These are phyloP conservation scores for Malus domestica DNA, from an alignment of 306 rosid genomes.

Conservation along the genomic window DNA sequence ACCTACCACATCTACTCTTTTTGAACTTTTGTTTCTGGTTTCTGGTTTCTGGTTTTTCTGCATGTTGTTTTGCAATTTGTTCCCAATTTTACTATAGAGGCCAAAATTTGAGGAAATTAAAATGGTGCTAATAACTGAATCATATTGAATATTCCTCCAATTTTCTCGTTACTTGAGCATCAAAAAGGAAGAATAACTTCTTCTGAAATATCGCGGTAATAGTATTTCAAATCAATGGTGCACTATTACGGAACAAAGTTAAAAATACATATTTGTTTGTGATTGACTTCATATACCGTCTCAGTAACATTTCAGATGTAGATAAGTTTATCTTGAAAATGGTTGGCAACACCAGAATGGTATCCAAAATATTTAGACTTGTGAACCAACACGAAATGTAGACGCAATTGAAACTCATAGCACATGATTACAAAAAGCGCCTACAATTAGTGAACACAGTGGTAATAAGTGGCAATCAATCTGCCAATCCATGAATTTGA, in stretches of 20 bases:
- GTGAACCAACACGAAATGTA: slow-evolving; percentile 1
- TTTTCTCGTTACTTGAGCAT: not conserved
- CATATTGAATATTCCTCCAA: not conserved
- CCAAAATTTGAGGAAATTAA: not conserved
- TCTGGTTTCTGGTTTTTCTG: not conserved
- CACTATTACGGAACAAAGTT: too few relatives aligned
- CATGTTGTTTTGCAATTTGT: not conserved
- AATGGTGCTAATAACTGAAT: not conserved
- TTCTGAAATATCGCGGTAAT: too few relatives aligned
- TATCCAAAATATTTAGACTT: not conserved
- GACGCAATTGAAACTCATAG: slow-evolving; percentile 5
- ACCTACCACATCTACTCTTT: not conserved
- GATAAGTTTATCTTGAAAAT: not conserved
- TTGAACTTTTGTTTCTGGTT: not conserved
- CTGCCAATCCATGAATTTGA: not conserved
- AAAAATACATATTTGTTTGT: too few relatives aligned
- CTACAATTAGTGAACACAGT: not conserved
- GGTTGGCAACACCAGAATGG: not conserved
- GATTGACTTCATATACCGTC: too few relatives aligned
- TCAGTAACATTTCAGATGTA: too few relatives aligned
- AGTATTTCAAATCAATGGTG: too few relatives aligned
- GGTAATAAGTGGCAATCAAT: not conserved
- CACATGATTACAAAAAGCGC: slow-evolving; percentile 1
- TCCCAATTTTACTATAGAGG: not conserved
- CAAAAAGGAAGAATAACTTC: too few relatives aligned